Conservation (phyloP, 177 flowering plant genomes). For the Vitis hybrid region DNA sequence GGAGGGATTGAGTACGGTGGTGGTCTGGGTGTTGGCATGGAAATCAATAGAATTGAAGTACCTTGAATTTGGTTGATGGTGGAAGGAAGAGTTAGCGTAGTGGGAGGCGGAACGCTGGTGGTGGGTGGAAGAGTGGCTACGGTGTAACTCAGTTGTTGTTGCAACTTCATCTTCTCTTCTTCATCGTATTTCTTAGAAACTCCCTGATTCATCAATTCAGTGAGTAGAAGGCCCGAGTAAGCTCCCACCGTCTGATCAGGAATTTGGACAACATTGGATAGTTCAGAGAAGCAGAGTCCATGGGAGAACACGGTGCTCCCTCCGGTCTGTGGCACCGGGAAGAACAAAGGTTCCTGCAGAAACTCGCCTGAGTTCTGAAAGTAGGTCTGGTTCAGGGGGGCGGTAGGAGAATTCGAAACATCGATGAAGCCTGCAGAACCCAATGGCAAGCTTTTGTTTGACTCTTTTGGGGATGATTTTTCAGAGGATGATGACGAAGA, state of each 20-base stretch:
- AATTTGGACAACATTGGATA: conserved; percentile 31
- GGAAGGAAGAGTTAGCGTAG: conserved; percentile 26
- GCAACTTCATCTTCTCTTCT: conserved; percentile 37
- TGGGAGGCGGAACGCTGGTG: conserved; percentile 4
- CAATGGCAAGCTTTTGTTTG: conserved; percentile 14
- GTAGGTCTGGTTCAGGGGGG: conserved; percentile 45
- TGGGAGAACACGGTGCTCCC: conserved; percentile 20
- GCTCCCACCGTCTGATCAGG: conserved; percentile 32
- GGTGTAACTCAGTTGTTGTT: conserved; percentile 30
- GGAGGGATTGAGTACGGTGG: too few relatives aligned
- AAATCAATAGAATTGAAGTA: neutral
- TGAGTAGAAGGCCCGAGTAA: conserved; percentile 41
- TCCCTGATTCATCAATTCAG: conserved; percentile 50
- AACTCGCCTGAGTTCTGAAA: conserved; percentile 27
- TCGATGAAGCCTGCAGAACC: conserved; percentile 29
- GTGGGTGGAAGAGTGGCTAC: conserved; percentile 16
- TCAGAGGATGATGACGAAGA: conserved; percentile 74
- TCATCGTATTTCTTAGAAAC: conserved; percentile 44
- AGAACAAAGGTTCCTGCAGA: conserved; percentile 42
- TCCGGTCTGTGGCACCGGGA: conserved; percentile 38
- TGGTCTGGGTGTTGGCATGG: too few relatives aligned
- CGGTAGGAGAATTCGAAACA: conserved; percentile 45
- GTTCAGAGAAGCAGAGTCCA: conserved; percentile 53
- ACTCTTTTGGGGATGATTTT: conserved; percentile 48
- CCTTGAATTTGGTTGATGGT: conserved; percentile 43